Evolutionary conservation across 176 grass and related monocot genomes (phyloP), one percentile per base, ranked within the genome.

Genomic region (Triticum timopheevii): DNA sequence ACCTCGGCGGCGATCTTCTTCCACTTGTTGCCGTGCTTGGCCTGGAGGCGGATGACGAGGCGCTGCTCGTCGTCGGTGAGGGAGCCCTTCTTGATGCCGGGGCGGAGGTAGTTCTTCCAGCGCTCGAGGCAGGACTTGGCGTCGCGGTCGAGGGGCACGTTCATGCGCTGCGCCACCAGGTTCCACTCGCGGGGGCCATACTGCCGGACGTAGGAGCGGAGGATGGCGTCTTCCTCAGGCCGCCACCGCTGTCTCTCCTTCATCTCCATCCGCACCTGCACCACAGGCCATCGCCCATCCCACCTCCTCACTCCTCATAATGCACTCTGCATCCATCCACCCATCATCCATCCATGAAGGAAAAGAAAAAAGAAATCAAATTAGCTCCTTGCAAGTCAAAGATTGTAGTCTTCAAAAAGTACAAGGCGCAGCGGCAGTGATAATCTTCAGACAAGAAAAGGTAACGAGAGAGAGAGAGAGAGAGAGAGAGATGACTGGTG

Each of bases 1-100:
- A 99, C 90, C 83, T 99, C 97, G 30, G 97, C 94, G 20, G 97
- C 94, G 34, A 99, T 99, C 78, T 92, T 92, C 92, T 97, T 99
- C 97, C 94, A 99, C 97, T 99, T 99, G 83, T 99, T 99, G 50
- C 97, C 97, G 94, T 99, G 97, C 89, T 99, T 99, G 5, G 90
- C 94, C 87, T 98, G 97, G 3, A 99, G 90, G 0, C 83, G 66
- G 88, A 97, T 97, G 2, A 99, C 94, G 1, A 94, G 94, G 1
- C 86, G 94, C 83, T 99, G 97, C 90, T 99, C 97, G 36, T 99
- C 97, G 52, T 99, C 97, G 11, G 94, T 87, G 45, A 99, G 92
- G 2, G 94, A 94, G 1, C 97, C 97, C 39, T 99, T 99, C 87
- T 99, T 99, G 85, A 97, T 97, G 2, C 97, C 97, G 0, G 94